Conservation (phyloP, 2,329 filamentous ascomycete species). For the Biscogniauxia sp. region DNA sequence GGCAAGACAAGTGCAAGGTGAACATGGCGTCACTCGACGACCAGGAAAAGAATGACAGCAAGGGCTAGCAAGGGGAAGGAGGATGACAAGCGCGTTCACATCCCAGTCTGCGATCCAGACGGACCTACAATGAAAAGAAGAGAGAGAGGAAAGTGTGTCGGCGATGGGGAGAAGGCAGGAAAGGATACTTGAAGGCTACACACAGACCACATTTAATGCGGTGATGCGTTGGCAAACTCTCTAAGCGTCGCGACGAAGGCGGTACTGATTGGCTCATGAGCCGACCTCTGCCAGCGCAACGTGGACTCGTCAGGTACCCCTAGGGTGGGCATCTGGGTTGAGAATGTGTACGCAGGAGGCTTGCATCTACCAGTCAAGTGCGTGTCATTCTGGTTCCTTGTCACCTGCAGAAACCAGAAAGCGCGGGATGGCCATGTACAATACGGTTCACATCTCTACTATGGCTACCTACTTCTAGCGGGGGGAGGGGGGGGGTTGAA, state of each 20-base stretch:
- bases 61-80: conserved; percentile 6
- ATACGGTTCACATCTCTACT: not conserved
- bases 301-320: conserved; percentile 27
- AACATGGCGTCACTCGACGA: conserved; percentile 15
- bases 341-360: conserved; percentile 13
- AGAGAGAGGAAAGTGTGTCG: conserved; percentile 20
- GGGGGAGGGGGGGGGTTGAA: not conserved
- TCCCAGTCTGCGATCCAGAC: conserved; percentile 7
- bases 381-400: conserved; percentile 4
- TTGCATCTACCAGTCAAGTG: conserved; percentile 19
- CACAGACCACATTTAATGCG: conserved; percentile 36
- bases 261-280: conserved; percentile 29
- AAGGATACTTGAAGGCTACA: conserved; percentile 30
- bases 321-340: conserved; percentile 20
- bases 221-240: conserved; percentile 37
- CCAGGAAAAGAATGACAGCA: conserved; percentile 4
- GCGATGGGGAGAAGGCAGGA: conserved; percentile 26
- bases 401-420: conserved; percentile 1
- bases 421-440: not conserved
- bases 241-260: conserved; percentile 29
- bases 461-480: not conserved
- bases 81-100: conserved; percentile 2
- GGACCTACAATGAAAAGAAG: conserved; percentile 9
- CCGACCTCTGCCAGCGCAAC: conserved; percentile 24
- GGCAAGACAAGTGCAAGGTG: conserved; percentile 2